A percentile compares a stretch with the other conserved stretches of the same genome.
These are phyloP conservation scores for Colletotrichum sp. DNA, from an alignment of 2,329 filamentous ascomycete genomes.

Conservation along the genomic window DNA sequence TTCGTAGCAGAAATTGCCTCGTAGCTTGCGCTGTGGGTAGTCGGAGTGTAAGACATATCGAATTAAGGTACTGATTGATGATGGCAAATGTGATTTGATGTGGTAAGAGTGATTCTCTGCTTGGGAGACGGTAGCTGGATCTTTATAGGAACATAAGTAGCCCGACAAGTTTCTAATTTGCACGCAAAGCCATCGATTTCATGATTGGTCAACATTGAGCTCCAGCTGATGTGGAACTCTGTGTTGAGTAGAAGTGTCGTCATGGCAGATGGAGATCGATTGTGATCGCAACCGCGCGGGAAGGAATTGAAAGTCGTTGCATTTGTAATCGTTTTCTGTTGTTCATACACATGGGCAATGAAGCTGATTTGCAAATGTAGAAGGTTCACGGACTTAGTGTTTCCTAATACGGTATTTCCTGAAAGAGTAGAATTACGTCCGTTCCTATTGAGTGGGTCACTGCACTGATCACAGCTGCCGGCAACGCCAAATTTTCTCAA, in stretches of 20 bases:
- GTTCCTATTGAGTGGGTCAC: not conserved
- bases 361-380: not conserved
- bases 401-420: not conserved
- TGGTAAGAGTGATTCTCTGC: accelerated
- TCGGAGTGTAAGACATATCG: not conserved
- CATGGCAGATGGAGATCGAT: not conserved
- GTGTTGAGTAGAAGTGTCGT: too few relatives aligned
- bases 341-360: not conserved
- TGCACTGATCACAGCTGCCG: not conserved
- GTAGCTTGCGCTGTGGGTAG: not conserved
- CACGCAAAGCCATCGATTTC: not conserved
- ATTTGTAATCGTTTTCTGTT: not conserved
- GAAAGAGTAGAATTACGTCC: not conserved
- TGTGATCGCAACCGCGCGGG: accelerated
- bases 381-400: not conserved
- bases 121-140: not conserved
- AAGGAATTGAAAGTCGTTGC: not conserved
- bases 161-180: not conserved
- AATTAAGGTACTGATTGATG: not conserved
- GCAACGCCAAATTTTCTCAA: accelerated
- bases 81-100: not conserved
- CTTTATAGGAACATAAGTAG: accelerated
- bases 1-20: not conserved
- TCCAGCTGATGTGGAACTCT: too few relatives aligned
- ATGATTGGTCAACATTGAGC: accelerated